Base-by-base conservation (phyloP, 257 asterid species). In the Osmanthus fragrans region DNA sequence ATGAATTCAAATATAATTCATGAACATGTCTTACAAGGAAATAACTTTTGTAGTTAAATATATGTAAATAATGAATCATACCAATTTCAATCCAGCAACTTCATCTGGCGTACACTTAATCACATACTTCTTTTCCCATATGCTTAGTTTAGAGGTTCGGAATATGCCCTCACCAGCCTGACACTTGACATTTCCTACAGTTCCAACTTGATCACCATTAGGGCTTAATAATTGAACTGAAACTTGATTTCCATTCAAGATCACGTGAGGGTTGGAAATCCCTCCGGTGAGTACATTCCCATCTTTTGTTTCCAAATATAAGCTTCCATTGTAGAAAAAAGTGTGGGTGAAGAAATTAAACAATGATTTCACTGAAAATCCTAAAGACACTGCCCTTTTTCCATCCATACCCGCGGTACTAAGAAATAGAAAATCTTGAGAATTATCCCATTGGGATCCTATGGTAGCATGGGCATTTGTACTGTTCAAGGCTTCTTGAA, bases 41-140 rank as follows among this genome's bases (percentile, higher is more conserved):
- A 51, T 51, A n/a, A 19, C 9, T 54, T 16, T 56, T 5, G 0
- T 5, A 37, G 42, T 63, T 33, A 49, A 40, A 68, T 39, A 36
- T 16, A 45, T n/a, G 34, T 36, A 49, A 33, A 65, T 63, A n/a
- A 39, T 4, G 13, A 77, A 71, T 70, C 87, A 73, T 83, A 90
- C 97, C 82, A 85, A 71, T 39, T 79, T 78, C 33, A 90, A 54
- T 40, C 97, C 95, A 0, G 82, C 71, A 21, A 90, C 74, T 76
- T 89, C 86, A 39, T 82, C 56, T 1, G 74, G 72, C 0, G 86
- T 85, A 27, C 97, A 91, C 29, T 23, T 74, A 40, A 86, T 13
- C 60, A 42, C 70, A 68, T 89, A 87, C 67, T 76, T 80, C 19
- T 4, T 82, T 18, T 80, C 83, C 83, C 71, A 27, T 33, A 89